Percentiles rank a stretch among this genome's conserved stretches.
phyloP scores from a whole-genome alignment of 192 early-diverging fungal species.

The Phlyctochytrium bullatum region DNA sequence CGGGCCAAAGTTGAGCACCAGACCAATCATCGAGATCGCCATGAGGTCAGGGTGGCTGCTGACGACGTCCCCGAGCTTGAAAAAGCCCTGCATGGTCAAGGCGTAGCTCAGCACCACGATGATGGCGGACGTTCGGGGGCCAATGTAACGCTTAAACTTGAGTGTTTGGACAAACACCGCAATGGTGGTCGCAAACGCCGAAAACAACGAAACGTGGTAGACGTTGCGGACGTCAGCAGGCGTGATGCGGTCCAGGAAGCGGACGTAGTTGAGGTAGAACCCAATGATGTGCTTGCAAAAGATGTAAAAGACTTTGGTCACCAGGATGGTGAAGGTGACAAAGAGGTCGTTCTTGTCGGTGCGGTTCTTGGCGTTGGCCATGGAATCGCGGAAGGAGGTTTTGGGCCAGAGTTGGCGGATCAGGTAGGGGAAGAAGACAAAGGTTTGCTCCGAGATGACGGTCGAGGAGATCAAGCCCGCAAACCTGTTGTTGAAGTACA shows the following conservation, averaged over 20 bases:
- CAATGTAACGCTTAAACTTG: slow-evolving; percentile 26
- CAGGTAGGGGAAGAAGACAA: slow-evolving; percentile 32
- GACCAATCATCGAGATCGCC: slow-evolving; percentile 13
- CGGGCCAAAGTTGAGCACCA: slow-evolving; percentile 23
- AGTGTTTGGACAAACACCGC: slow-evolving; percentile 26
- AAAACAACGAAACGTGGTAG: slow-evolving; percentile 16
- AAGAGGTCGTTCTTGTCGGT: slow-evolving; percentile 25
- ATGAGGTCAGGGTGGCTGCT: slow-evolving; percentile 17
- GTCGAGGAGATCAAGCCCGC: slow-evolving; percentile 10
- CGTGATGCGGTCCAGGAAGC: slow-evolving; percentile 23
- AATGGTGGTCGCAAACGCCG: slow-evolving; percentile 20
- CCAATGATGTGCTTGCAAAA: slow-evolving; percentile 33
- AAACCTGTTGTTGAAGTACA: slow-evolving; percentile 26
- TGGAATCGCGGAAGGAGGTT: slow-evolving; percentile 21
- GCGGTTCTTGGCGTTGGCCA: slow-evolving; percentile 17
- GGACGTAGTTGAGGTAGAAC: slow-evolving; percentile 27
- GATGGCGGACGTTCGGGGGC: slow-evolving; percentile 20
- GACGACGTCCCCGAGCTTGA: slow-evolving; percentile 11
- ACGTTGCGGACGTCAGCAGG: slow-evolving; percentile 7
- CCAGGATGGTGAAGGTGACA: slow-evolving; percentile 6
- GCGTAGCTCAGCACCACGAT: slow-evolving; percentile 21
- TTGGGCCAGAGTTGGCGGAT: slow-evolving; percentile 25
- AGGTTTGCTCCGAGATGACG: slow-evolving; percentile 16
- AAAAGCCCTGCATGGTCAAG: slow-evolving; percentile 15
- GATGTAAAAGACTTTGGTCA: slow-evolving; percentile 31